Conservation (phyloP, 805 yeast species). For the Pichia phayaonensis region DNA sequence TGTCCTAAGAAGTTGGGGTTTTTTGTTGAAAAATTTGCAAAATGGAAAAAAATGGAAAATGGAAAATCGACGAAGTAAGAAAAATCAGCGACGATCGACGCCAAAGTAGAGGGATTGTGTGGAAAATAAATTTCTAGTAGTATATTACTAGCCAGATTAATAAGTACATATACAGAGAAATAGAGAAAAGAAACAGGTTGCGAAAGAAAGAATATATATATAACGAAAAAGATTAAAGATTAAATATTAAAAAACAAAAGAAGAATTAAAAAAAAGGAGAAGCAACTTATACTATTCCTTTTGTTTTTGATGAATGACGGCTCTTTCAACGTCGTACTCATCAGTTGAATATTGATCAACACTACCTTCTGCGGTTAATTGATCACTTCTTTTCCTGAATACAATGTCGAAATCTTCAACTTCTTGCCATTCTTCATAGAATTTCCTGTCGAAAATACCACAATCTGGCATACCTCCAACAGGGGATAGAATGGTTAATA, state of each 20-base stretch:
- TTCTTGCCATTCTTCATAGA: conserved; percentile 56
- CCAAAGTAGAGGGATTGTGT: background rate
- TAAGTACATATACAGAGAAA: no score
- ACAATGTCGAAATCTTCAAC: conserved; percentile 53
- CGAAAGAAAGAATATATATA: no score
- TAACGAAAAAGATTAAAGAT: background rate
- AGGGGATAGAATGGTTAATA: conserved; percentile 48
- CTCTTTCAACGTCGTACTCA: background rate
- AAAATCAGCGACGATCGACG: background rate
- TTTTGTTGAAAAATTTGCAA: background rate
- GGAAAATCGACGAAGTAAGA: background rate
- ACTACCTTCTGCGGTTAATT: background rate
- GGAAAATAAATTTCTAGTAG: background rate
- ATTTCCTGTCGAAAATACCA: conserved; percentile 42
- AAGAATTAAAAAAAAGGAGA: background rate
- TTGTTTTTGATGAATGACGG: background rate
- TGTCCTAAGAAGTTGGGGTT: background rate
- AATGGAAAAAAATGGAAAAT: background rate
- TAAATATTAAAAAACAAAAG: background rate
- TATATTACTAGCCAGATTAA: background rate
- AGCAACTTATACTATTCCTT: background rate
- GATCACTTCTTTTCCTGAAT: conserved; percentile 7
- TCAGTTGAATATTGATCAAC: background rate
- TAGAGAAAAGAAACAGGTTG: no score
- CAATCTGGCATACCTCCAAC: conserved; percentile 33